Percentiles rank a stretch among this genome's conserved stretches.
These are phyloP conservation scores for Lentinula boryana DNA, from an alignment of 768 basidiomycete species.

Conservation along the genomic window DNA sequence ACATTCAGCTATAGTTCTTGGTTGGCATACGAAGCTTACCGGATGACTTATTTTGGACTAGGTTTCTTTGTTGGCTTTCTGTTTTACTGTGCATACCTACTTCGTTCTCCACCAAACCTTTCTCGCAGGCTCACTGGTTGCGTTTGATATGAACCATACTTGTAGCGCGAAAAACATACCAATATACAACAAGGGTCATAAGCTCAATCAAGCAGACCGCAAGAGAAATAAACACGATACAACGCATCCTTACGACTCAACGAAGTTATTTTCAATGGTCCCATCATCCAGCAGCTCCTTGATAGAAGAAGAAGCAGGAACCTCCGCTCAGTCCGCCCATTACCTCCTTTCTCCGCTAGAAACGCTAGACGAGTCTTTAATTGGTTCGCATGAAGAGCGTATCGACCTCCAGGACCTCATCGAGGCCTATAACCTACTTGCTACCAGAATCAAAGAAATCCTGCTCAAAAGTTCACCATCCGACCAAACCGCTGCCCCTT, in stretches of 20 bases:
- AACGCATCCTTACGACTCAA: neutral
- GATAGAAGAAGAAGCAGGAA: neutral
- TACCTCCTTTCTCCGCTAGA: slow-evolving; percentile 31
- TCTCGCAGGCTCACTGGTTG: neutral
- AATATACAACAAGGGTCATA: neutral
- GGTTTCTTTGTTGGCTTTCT: neutral
- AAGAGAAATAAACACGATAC: neutral
- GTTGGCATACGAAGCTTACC: neutral
- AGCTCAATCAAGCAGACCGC: neutral
- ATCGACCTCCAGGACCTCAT: slow-evolving; percentile 49
- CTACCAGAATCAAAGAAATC: slow-evolving; percentile 31
- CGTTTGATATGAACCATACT: neutral
- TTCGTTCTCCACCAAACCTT: neutral
- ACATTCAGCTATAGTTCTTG: neutral
- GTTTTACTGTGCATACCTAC: neutral
- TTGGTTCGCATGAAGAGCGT: slow-evolving; percentile 24
- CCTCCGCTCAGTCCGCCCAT: slow-evolving; percentile 12
- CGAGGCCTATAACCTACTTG: slow-evolving; percentile 56
- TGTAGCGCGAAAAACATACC: neutral
- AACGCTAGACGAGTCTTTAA: slow-evolving; percentile 40
- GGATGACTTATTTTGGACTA: neutral
- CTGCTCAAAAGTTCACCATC: slow-evolving; percentile 13
- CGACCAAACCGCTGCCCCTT: slow-evolving; percentile 17
- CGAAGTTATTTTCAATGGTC: neutral
- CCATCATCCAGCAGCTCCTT: slow-evolving; percentile 9